These are phyloP conservation scores for Penicillium paneum DNA, from an alignment of 2,329 filamentous ascomycete species.

Conservation along the genomic window DNA sequence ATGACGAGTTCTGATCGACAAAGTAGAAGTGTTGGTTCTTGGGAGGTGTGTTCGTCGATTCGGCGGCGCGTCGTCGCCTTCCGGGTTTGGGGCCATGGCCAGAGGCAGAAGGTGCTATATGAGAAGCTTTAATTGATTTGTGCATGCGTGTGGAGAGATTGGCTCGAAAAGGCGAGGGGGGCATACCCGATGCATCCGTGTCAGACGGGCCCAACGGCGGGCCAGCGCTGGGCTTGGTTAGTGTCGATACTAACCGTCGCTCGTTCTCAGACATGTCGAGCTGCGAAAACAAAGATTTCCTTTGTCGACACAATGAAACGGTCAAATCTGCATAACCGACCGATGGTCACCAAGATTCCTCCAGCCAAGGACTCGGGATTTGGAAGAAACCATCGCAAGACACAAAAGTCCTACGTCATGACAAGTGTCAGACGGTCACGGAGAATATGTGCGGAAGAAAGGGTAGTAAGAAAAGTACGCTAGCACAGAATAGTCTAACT, in stretches of 20 bases:
- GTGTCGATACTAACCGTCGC: slow-evolving; percentile 7
- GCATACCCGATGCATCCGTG: slow-evolving; percentile 15
- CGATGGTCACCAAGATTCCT: slow-evolving; percentile 21
- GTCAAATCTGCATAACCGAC: slow-evolving; percentile 17
- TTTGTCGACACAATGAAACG: slow-evolving; percentile 6
- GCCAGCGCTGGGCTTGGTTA: slow-evolving; percentile 1
- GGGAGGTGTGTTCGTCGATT: slow-evolving; percentile 17
- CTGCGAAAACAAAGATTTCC: slow-evolving; percentile 1
- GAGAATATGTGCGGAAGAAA: not conserved
- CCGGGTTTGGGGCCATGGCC: slow-evolving; percentile 20
- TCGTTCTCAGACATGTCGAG: slow-evolving; percentile 20
- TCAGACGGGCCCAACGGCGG: slow-evolving; percentile 2
- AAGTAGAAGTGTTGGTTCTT: slow-evolving; percentile 41
- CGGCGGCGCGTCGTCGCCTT: slow-evolving; percentile 28
- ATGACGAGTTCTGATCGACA: slow-evolving; percentile 41
- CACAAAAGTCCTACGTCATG: not conserved
- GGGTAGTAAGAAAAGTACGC: not conserved
- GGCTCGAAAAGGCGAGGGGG: not conserved
- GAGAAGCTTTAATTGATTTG: not conserved
- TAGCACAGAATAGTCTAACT: slow-evolving; percentile 1
- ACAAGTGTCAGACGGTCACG: slow-evolving; percentile 3
- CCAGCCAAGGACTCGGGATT: slow-evolving; percentile 17
- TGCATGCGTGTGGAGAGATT: not conserved
- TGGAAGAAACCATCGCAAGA: slow-evolving; percentile 22
- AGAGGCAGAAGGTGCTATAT: slow-evolving; percentile 19